Evolutionary conservation across 305 asterid species (phyloP).

Genomic region (Solanum hybrid): DNA sequence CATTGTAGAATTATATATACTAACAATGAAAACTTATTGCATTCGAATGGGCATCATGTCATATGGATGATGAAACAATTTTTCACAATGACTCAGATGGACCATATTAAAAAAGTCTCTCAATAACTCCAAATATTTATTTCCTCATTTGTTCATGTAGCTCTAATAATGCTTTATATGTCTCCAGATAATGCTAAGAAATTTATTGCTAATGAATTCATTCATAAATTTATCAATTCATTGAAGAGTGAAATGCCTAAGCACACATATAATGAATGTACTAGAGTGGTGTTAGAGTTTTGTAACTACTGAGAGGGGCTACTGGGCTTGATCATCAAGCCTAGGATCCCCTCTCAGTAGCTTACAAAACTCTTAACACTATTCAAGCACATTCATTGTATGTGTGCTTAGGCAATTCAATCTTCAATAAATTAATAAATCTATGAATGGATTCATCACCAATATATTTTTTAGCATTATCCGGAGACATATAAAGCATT

Average conservation of each 20-base stretch:
- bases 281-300: conserved; percentile 15
- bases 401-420: neutral
- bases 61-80: too few relatives aligned
- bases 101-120: too few relatives aligned
- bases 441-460: neutral
- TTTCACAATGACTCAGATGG: too few relatives aligned
- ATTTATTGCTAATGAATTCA: neutral
- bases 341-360: neutral
- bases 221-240: conserved; percentile 10
- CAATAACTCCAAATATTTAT: too few relatives aligned
- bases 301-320: conserved; percentile 12
- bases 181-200: conserved; percentile 6
- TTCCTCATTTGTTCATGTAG: neutral
- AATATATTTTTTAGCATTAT: too few relatives aligned
- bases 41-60: too few relatives aligned
- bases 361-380: conserved; percentile 20
- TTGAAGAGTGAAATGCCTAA: neutral
- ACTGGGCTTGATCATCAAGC: conserved; percentile 1
- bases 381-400: neutral
- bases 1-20: neutral
- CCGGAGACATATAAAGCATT: conserved; percentile 12
- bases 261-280: neutral
- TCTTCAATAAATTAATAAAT: conserved; percentile 6
- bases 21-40: too few relatives aligned
- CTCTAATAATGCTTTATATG: conserved; percentile 8